Percentiles rank a stretch among this genome's conserved stretches.
These are phyloP conservation scores for Baorangia bicolor DNA, from an alignment of 768 basidiomycete species.

Conservation along the genomic window DNA sequence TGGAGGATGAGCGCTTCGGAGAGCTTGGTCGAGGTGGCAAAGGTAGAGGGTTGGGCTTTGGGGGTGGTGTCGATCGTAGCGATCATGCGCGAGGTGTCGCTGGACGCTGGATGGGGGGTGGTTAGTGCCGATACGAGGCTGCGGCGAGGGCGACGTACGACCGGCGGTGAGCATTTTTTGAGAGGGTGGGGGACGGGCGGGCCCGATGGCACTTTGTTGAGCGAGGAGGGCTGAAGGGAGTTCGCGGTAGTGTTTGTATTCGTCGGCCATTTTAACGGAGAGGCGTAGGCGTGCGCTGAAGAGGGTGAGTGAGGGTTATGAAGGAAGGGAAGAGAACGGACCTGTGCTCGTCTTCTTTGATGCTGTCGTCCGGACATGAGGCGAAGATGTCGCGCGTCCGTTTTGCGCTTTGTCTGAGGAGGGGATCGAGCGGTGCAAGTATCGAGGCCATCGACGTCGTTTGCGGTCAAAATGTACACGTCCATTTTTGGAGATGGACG, in stretches of 20 bases:
- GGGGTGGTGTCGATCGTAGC: constrained; percentile 76
- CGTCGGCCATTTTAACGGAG: constrained; percentile 83
- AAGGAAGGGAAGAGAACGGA: constrained; percentile 28
- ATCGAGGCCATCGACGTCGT: constrained; percentile 22
- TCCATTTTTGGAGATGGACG: constrained; percentile 8
- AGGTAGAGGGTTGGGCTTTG: constrained; percentile 64
- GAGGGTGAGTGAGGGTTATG: not conserved
- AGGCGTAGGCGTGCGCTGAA: constrained; percentile 63
- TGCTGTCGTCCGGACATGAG: constrained; percentile 54
- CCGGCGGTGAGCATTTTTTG: constrained; percentile 74
- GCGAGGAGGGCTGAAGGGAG: constrained; percentile 78
- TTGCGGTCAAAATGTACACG: too few relatives aligned
- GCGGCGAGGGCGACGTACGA: constrained; percentile 40
- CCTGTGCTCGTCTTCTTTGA: constrained; percentile 73
- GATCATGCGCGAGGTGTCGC: constrained; percentile 65
- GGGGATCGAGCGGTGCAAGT: constrained; percentile 64
- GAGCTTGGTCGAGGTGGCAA: constrained; percentile 61
- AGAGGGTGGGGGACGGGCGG: constrained; percentile 60
- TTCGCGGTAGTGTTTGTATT: constrained; percentile 84
- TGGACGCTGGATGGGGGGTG: constrained; percentile 24
- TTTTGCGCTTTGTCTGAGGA: constrained; percentile 65
- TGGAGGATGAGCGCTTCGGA: too few relatives aligned
- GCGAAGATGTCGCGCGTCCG: constrained; percentile 72
- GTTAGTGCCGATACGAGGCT: constrained; percentile 3
- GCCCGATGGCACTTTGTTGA: constrained; percentile 81